These are phyloP conservation scores for Phoma sp. DNA, from an alignment of 2,329 filamentous ascomycete species.

Conservation along the genomic window DNA sequence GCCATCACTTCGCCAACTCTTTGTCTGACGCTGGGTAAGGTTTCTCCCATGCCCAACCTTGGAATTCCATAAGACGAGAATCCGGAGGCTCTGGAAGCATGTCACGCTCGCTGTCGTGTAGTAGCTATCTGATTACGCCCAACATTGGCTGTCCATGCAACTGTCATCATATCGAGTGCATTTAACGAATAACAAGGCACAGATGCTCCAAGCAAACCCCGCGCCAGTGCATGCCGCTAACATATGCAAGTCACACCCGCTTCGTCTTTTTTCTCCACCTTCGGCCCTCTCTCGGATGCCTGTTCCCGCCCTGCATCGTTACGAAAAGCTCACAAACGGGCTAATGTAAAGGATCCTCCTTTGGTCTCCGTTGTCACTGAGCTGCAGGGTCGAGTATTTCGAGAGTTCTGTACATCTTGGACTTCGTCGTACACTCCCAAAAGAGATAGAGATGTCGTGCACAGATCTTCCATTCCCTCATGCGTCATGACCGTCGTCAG, in stretches of 20 bases:
- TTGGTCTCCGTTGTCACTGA: slow-evolving; percentile 25
- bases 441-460: slow-evolving; percentile 11
- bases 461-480: slow-evolving; percentile 9
- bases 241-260: slow-evolving; percentile 46
- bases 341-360: slow-evolving; percentile 35
- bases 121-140: slow-evolving; percentile 3
- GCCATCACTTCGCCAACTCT: background rate
- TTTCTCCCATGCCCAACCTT: background rate
- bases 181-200: slow-evolving; percentile 31
- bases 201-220: slow-evolving; percentile 32
- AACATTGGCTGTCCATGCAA: slow-evolving; percentile 28
- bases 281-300: slow-evolving; percentile 25
- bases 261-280: slow-evolving; percentile 30
- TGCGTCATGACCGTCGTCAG: slow-evolving; percentile 28
- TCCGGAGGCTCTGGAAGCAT: slow-evolving; percentile 1
- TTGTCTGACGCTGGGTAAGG: background rate
- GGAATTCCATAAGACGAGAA: background rate
- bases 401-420: slow-evolving; percentile 20
- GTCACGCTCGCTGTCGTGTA: slow-evolving; percentile 3
- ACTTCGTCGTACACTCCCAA: slow-evolving; percentile 21
- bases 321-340: slow-evolving; percentile 23
- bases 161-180: slow-evolving; percentile 15
- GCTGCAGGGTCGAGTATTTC: slow-evolving; percentile 31
- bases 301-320: slow-evolving; percentile 9
- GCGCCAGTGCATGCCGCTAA: slow-evolving; percentile 39